These are phyloP conservation scores for Mucor indicus DNA, from an alignment of 371 early-diverging fungal species.

Conservation along the genomic window DNA sequence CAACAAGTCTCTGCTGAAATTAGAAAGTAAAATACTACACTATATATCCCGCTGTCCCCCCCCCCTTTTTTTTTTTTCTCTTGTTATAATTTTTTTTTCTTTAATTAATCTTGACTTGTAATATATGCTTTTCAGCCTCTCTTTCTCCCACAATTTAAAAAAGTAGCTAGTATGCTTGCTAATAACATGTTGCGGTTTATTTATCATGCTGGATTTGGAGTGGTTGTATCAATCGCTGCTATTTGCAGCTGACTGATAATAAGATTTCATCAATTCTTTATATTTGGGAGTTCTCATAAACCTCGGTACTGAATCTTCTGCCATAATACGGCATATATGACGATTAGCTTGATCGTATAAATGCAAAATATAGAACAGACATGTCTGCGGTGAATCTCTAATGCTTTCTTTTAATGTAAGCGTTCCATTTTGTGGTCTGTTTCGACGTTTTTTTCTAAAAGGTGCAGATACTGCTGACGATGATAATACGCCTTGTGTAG, in stretches of 20 bases:
- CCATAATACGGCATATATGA: conserved; percentile 71
- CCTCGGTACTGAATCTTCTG: conserved; percentile 71
- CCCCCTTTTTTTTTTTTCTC: too few relatives aligned
- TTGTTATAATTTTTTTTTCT: conserved; percentile 1
- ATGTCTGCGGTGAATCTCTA: conserved; percentile 9
- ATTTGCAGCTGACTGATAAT: conserved; percentile 2
- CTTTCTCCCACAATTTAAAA: too few relatives aligned
- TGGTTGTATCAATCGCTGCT: too few relatives aligned
- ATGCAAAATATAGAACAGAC: conserved; percentile 23
- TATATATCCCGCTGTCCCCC: too few relatives aligned
- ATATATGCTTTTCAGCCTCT: too few relatives aligned
- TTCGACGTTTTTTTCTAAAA: neutral
- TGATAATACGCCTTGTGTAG: conserved; percentile 8
- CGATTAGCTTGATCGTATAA: conserved; percentile 60
- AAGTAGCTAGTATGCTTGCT: too few relatives aligned
- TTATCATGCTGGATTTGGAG: too few relatives aligned
- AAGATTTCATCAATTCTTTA: conserved; percentile 16
- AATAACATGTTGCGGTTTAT: too few relatives aligned
- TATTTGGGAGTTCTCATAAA: conserved; percentile 64
- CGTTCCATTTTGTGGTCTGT: neutral
- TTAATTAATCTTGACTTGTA: neutral
- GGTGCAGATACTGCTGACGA: neutral
- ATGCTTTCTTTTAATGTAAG: neutral
- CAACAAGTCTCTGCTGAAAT: conserved; percentile 52
- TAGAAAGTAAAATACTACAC: conserved; percentile 25